phyloP scores from a whole-genome alignment of 2,329 filamentous ascomycete species.

The Diaporthe sp. region DNA sequence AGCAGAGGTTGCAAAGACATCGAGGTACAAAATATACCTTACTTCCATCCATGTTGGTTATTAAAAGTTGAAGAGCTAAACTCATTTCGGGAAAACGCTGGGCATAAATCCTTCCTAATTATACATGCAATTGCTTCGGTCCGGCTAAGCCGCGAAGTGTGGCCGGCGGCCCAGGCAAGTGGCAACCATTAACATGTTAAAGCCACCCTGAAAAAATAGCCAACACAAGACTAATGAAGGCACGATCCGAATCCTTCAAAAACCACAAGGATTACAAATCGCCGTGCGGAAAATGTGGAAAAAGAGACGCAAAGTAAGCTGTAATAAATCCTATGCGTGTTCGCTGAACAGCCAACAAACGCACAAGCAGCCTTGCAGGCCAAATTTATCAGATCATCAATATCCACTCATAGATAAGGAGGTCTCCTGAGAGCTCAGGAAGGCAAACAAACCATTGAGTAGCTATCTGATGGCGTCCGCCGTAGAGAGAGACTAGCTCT shows the following conservation, averaged over 20 bases:
- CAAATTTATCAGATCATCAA: background rate
- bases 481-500: background rate
- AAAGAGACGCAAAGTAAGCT: background rate
- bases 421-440: background rate
- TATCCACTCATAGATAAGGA: too few species aligned
- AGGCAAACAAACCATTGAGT: too few species aligned
- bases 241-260: background rate
- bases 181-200: background rate
- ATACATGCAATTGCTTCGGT: background rate
- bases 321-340: background rate
- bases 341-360: conserved; percentile 7
- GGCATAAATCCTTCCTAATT: conserved; percentile 1
- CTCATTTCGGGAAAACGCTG: background rate
- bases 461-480: background rate
- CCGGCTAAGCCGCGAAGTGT: background rate
- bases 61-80: background rate
- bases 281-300: background rate
- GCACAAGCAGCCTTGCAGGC: too few species aligned
- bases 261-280: background rate
- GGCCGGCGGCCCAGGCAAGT: background rate
- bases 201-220: background rate
- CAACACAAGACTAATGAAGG: background rate
- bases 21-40: background rate
- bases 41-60: background rate
- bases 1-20: background rate